Percentiles rank a stretch among this genome's conserved stretches.
Conservation (phyloP, 352 stramenopile genomes). For the Globisporangium echinulatum region DNA sequence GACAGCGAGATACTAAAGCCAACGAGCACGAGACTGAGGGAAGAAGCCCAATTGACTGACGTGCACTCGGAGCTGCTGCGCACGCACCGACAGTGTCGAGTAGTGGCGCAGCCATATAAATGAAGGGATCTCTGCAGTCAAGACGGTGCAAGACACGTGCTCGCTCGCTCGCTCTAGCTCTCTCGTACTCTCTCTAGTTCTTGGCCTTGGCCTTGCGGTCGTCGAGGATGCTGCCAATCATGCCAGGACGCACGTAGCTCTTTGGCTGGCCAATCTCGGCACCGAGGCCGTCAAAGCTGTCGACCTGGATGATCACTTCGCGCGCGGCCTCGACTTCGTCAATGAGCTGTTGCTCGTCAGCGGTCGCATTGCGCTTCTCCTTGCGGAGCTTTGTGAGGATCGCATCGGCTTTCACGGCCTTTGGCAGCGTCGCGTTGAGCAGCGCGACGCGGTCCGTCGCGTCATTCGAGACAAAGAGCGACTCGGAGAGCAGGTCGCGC, state of each 20-base stretch:
- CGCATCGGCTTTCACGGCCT: constrained; percentile 90
- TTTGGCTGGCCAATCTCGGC: constrained; percentile 68
- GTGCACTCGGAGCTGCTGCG: too few relatives aligned
- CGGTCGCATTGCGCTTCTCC: constrained; percentile 92
- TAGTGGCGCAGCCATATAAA: too few relatives aligned
- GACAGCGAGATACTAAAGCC: too few relatives aligned
- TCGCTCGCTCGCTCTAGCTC: too few relatives aligned
- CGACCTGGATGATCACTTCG: constrained; percentile 96
- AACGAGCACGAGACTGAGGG: too few relatives aligned
- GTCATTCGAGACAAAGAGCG: constrained; percentile 74
- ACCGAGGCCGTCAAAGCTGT: constrained; percentile 88
- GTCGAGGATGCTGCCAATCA: constrained; percentile 54
- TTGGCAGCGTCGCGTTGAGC: constrained; percentile 69
- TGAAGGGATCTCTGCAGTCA: constrained; percentile 11
- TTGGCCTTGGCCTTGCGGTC: constrained; percentile 17
- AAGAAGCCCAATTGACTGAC: too few relatives aligned
- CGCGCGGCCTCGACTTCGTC: constrained; percentile 93
- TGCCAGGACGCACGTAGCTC: constrained; percentile 87
- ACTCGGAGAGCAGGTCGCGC: constrained; percentile 59
- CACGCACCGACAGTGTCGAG: too few relatives aligned
- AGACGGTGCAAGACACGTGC: neutral
- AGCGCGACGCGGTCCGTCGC: constrained; percentile 58
- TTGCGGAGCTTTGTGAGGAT: constrained; percentile 89
- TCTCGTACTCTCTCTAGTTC: constrained; percentile 15
- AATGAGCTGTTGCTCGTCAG: constrained; percentile 92